A percentile compares a stretch with the other conserved stretches of the same genome.
Conservation (phyloP, 2,329 filamentous ascomycete species). For the Diaporthe longicolla region DNA sequence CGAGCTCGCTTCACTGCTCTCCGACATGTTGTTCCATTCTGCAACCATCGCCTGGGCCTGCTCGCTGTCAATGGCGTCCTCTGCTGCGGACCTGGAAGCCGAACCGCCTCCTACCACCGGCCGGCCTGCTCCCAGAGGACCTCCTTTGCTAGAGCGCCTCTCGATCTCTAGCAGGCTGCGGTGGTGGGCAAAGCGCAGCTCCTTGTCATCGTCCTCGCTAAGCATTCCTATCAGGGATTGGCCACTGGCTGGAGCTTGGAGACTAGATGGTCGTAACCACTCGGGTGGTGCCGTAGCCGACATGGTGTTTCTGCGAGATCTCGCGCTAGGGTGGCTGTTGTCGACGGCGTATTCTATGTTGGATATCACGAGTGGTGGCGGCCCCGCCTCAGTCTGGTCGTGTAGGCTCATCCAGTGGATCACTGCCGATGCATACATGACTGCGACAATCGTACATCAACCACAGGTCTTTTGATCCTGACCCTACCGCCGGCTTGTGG, state of each 20-base stretch:
- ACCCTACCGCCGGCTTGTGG: too few species aligned
- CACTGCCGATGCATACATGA: slow-evolving; percentile 8
- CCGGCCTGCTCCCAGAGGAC: neutral
- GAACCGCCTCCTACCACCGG: neutral
- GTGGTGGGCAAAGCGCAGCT: slow-evolving; percentile 29
- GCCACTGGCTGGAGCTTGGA: slow-evolving; percentile 4
- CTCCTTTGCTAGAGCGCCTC: slow-evolving; percentile 15
- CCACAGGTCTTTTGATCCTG: neutral
- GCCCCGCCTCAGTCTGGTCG: neutral
- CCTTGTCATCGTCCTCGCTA: slow-evolving; percentile 22
- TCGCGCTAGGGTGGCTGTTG: slow-evolving; percentile 21
- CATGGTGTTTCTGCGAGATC: slow-evolving; percentile 22
- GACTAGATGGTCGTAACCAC: slow-evolving; percentile 2
- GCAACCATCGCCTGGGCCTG: slow-evolving; percentile 6
- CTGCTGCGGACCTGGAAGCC: neutral
- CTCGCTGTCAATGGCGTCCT: neutral
- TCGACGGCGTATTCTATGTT: slow-evolving; percentile 29
- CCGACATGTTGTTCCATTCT: neutral
- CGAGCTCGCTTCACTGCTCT: neutral
- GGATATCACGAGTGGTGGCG: slow-evolving; percentile 17
- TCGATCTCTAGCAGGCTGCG: slow-evolving; percentile 27
- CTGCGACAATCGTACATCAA: neutral
- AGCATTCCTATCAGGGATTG: slow-evolving; percentile 29
- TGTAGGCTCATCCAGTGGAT: slow-evolving; percentile 5
- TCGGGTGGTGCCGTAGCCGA: neutral